A percentile compares a stretch with the other conserved stretches of the same genome.
Conservation (phyloP, 805 yeast genomes). For the Brettanomyces bruxellensis region DNA sequence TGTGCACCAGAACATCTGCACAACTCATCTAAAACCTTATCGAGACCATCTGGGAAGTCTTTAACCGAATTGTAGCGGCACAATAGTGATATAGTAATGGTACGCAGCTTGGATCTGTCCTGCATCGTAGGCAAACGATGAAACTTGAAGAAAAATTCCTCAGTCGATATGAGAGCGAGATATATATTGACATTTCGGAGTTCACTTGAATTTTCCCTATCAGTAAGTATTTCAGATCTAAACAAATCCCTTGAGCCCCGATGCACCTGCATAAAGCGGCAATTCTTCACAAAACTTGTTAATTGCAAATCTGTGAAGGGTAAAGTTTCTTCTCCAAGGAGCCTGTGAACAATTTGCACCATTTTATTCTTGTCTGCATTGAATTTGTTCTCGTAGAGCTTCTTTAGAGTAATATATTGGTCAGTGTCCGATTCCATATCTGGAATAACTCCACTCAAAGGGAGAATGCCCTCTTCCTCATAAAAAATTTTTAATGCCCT, state of each 20-base stretch:
- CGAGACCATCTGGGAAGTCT: conserved; percentile 27
- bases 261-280: conserved; percentile 41
- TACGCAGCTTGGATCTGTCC: conserved; percentile 15
- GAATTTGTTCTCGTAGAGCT: conserved; percentile 50
- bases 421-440: conserved; percentile 82
- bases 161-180: conserved; percentile 31
- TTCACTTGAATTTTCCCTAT: not conserved
- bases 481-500: conserved; percentile 47
- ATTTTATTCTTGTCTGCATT: conserved; percentile 36
- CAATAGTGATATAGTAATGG: conserved; percentile 18
- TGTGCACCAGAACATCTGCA: conserved; percentile 32
- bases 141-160: conserved; percentile 12
- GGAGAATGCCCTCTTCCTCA: conserved; percentile 35
- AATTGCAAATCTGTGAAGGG: not conserved
- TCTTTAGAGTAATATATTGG: conserved; percentile 49
- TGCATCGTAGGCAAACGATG: conserved; percentile 8
- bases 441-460: conserved; percentile 67
- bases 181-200: conserved; percentile 24
- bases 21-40: conserved; percentile 33
- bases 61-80: conserved; percentile 14
- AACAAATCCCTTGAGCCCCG: conserved; percentile 30
- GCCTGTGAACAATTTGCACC: conserved; percentile 8
- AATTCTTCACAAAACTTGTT: conserved; percentile 50
- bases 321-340: not conserved
- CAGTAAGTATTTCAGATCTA: conserved; percentile 7